These are phyloP conservation scores for Trichoderma sp. DNA, from an alignment of 2,329 filamentous ascomycete species.

Conservation along the genomic window DNA sequence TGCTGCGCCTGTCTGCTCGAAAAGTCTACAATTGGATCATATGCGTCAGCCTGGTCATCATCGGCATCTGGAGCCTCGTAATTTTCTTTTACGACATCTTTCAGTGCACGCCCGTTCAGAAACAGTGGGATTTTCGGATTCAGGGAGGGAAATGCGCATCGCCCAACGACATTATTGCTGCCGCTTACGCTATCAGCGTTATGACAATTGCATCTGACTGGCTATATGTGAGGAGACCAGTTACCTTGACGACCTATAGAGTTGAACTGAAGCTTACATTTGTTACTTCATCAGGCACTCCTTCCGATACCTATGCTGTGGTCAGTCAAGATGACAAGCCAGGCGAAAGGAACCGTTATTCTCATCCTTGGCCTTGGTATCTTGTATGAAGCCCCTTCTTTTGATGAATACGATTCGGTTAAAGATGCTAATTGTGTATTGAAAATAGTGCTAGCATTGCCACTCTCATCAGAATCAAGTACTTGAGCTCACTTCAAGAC, in stretches of 20 bases:
- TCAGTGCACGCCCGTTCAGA: conserved; percentile 49
- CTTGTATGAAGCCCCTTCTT: conserved; percentile 38
- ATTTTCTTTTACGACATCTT: conserved; percentile 54
- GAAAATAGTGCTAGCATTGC: conserved; percentile 49
- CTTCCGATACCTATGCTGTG: conserved; percentile 55
- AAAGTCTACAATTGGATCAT: conserved; percentile 50
- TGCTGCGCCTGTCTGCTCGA: conserved; percentile 47
- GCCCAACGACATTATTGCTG: conserved; percentile 43
- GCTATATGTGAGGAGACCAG: conserved; percentile 43
- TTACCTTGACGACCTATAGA: background rate
- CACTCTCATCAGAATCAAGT: conserved; percentile 52
- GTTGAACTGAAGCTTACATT: background rate
- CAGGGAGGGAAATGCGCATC: conserved; percentile 43
- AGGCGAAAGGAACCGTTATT: conserved; percentile 52
- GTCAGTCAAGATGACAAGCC: conserved; percentile 52
- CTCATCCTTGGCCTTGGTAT: conserved; percentile 50
- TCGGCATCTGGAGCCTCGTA: conserved; percentile 46
- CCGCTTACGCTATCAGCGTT: conserved; percentile 51
- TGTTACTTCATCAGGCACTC: conserved; percentile 38
- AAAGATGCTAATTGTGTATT: conserved; percentile 19
- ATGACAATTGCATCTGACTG: conserved; percentile 55
- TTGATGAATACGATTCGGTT: background rate
- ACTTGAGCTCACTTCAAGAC: conserved; percentile 45
- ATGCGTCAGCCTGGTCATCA: conserved; percentile 44
- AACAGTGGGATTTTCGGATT: conserved; percentile 54